Conservation (phyloP, 1,139 yeast species). For the Diutina scorzettiae region DNA sequence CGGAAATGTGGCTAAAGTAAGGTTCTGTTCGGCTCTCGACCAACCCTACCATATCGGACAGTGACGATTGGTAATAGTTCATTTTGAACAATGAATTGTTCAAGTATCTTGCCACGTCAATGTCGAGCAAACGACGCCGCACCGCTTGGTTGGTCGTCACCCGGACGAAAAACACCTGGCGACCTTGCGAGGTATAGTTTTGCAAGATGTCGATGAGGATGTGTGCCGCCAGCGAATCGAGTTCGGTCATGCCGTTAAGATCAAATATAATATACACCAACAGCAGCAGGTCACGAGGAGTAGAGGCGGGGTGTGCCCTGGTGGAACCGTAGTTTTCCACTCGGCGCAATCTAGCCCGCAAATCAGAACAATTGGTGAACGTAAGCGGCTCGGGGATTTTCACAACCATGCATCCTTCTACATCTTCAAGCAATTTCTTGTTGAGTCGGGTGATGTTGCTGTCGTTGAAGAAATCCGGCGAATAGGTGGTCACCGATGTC, state of each 20-base stretch:
- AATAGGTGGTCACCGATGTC: background rate
- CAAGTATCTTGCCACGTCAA: background rate
- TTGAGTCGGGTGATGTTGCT: constrained; percentile 24
- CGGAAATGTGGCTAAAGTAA: constrained; percentile 2
- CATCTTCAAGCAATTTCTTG: constrained; percentile 44
- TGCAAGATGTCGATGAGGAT: constrained; percentile 17
- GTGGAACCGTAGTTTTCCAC: constrained; percentile 81
- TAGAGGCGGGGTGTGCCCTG: constrained; percentile 73
- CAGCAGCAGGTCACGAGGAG: constrained; percentile 42
- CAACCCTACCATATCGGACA: background rate
- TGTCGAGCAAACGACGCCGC: background rate
- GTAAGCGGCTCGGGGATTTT: constrained; percentile 34
- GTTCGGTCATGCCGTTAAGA: constrained; percentile 71
- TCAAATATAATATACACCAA: constrained; percentile 68
- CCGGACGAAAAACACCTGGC: constrained; percentile 1
- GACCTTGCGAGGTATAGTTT: background rate
- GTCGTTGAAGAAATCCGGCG: constrained; percentile 20
- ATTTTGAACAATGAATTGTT: background rate
- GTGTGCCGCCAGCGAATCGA: constrained; percentile 84
- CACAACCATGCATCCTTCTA: constrained; percentile 77
- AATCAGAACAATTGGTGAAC: constrained; percentile 80
- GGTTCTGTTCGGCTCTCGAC: background rate
- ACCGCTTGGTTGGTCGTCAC: background rate
- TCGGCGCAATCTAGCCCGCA: constrained; percentile 61
- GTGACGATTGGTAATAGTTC: background rate